Base-by-base conservation (phyloP, 2,329 filamentous ascomycete genomes). In the Cucurbitaria berberidis region DNA sequence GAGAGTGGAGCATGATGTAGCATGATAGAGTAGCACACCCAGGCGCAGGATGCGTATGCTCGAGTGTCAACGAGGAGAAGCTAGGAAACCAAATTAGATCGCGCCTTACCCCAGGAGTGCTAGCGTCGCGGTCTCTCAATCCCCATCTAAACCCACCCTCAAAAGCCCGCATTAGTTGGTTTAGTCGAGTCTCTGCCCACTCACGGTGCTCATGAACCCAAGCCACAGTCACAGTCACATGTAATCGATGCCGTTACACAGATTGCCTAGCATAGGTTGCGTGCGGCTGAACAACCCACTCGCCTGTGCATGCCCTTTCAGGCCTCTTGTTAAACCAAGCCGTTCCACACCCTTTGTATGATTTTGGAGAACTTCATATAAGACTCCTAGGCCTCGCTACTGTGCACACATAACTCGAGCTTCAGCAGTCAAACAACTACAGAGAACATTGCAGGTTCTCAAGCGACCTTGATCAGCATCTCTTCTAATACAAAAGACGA, bases 241-340 rank as follows among this genome's bases (percentile, higher is more conserved):
- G 7, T 19, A 2, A 26, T 11, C 16, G 16, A 30, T 9, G 9
- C 35, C 10, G 18, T 36, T n/a, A 26, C 24, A 26, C 19, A 51
- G 16, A 45, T 27, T 13, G 50, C 36, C 48, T 18, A 56, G 50
- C 47, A 29, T 24, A 26, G 30, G 26, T 10, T 47, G 42, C 8
- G 48, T 55, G 53, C 59, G 43, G 50, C 59, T 61, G 59, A 61
- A 57, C 18, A 50, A 15, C 45, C 38, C 36, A 18, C 21, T 55
- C 50, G 50, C 48, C 19, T 50, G 15, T 16, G 35, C 27, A 48
- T 57, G 46, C 50, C 48, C 10, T 24, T 50, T 43, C 30, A 32
- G 39, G 39, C 39, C 8, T 26, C 39, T 35, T 27, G 29, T 27
- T 19, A 32, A 30, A 38, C 13, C 16, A 39, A 27, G 24, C 26